Conservation (phyloP, 2,329 filamentous ascomycete genomes). For the Emergomyces africanus region DNA sequence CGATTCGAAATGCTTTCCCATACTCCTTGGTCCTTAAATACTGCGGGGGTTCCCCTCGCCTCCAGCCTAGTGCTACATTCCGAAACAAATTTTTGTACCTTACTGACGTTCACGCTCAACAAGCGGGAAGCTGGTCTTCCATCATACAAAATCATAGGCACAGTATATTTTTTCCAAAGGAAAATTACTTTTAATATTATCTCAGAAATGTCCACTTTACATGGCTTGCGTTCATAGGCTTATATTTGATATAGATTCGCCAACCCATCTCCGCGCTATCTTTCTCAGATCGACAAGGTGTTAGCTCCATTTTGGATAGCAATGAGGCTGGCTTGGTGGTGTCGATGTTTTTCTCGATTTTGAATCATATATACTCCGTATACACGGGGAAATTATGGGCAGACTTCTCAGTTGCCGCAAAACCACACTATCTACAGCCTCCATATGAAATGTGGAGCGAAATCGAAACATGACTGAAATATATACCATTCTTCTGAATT, state of each 20-base stretch:
- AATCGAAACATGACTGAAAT: neutral
- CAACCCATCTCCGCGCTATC: neutral
- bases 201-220: neutral
- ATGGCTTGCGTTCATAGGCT: neutral
- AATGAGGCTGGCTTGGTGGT: slow-evolving; percentile 2
- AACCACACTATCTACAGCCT: neutral
- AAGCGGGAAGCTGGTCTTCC: neutral
- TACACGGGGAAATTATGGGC: neutral
- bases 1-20: neutral
- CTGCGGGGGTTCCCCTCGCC: neutral
- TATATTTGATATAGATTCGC: neutral
- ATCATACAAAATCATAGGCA: neutral
- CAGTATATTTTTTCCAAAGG: neutral
- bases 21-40: neutral
- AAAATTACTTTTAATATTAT: neutral
- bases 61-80: too few relatives aligned
- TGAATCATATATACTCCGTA: neutral
- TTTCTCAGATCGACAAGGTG: neutral
- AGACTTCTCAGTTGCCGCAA: neutral
- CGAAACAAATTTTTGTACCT: neutral
- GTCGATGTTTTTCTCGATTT: neutral
- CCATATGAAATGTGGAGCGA: neutral
- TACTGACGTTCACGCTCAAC: neutral
- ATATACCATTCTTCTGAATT: slow-evolving; percentile 1
- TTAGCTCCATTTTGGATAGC: neutral